These are phyloP conservation scores for Aureobasidium sp. DNA, from an alignment of 2,329 filamentous ascomycete species.

Conservation along the genomic window DNA sequence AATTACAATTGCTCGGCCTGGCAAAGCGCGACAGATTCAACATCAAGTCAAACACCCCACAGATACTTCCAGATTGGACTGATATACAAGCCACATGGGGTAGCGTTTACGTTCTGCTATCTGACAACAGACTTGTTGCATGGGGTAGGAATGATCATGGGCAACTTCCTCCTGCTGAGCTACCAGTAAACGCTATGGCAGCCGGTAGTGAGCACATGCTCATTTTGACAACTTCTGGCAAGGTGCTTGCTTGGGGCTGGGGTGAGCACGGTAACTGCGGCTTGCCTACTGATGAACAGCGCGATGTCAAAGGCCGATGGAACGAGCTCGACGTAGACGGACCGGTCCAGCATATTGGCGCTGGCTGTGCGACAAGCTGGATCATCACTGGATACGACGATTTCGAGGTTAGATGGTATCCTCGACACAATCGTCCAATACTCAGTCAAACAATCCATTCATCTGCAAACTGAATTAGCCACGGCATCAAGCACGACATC, in stretches of 20 bases:
- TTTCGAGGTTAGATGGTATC: neutral
- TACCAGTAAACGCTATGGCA: constrained; percentile 62
- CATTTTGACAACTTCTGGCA: constrained; percentile 55
- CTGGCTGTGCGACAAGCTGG: constrained; percentile 90
- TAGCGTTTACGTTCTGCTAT: constrained; percentile 62
- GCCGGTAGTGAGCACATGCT: constrained; percentile 88
- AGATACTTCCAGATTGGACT: constrained; percentile 50
- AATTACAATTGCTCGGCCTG: constrained; percentile 61
- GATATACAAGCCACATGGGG: constrained; percentile 77
- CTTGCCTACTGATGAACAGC: constrained; percentile 50
- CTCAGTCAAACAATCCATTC: constrained; percentile 34
- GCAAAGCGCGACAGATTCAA: constrained; percentile 65
- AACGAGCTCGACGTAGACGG: constrained; percentile 55
- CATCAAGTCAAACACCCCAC: constrained; percentile 41
- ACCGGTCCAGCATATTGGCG: constrained; percentile 57
- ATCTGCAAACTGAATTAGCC: constrained; percentile 25
- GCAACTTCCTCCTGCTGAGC: constrained; percentile 59
- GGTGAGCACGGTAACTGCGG: constrained; percentile 97
- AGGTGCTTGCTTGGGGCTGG: constrained; percentile 87
- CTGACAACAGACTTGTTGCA: constrained; percentile 53
- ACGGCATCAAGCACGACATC: constrained; percentile 24
- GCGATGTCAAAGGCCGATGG: constrained; percentile 62
- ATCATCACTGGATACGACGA: constrained; percentile 41
- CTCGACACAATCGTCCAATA: neutral
- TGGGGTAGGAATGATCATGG: constrained; percentile 87